These are phyloP conservation scores for Neurospora crassa DNA, from an alignment of 2,329 filamentous ascomycete genomes.

Conservation along the genomic window DNA sequence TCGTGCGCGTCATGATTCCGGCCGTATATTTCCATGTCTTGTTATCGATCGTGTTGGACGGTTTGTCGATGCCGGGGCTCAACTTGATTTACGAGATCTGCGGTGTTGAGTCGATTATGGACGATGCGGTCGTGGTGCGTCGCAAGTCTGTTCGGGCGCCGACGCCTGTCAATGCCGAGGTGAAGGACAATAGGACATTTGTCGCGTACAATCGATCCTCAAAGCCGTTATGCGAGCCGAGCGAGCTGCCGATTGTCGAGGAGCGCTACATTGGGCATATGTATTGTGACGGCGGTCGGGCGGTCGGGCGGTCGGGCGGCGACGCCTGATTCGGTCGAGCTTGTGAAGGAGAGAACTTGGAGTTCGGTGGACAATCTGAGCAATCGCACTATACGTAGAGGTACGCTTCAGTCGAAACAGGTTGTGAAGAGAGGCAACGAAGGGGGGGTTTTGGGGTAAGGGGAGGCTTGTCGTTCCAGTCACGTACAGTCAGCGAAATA, in stretches of 20 bases:
- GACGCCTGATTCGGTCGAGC: neutral
- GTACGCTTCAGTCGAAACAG: neutral
- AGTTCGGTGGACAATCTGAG: neutral
- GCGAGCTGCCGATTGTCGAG: conserved; percentile 7
- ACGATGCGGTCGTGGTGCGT: conserved; percentile 30
- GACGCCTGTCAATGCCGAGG: conserved; percentile 30
- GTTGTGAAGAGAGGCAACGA: neutral
- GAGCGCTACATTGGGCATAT: neutral
- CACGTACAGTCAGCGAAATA: neutral
- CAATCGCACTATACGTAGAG: neutral
- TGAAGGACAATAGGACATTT: conserved; percentile 27
- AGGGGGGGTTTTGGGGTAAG: neutral
- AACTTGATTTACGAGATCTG: conserved; percentile 28
- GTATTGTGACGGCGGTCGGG: neutral
- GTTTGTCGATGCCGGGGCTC: conserved; percentile 37
- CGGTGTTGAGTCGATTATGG: conserved; percentile 31
- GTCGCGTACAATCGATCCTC: conserved; percentile 41
- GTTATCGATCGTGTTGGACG: conserved; percentile 36
- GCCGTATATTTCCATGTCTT: conserved; percentile 33
- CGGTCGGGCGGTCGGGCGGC: neutral
- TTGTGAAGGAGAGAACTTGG: neutral
- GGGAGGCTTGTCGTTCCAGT: neutral
- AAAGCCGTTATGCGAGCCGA: conserved; percentile 22
- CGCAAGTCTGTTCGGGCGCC: conserved; percentile 27
- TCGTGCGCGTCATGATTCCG: conserved; percentile 28